These are phyloP conservation scores for Aspergillus alliaceus DNA, from an alignment of 2,329 filamentous ascomycete genomes.

Conservation along the genomic window DNA sequence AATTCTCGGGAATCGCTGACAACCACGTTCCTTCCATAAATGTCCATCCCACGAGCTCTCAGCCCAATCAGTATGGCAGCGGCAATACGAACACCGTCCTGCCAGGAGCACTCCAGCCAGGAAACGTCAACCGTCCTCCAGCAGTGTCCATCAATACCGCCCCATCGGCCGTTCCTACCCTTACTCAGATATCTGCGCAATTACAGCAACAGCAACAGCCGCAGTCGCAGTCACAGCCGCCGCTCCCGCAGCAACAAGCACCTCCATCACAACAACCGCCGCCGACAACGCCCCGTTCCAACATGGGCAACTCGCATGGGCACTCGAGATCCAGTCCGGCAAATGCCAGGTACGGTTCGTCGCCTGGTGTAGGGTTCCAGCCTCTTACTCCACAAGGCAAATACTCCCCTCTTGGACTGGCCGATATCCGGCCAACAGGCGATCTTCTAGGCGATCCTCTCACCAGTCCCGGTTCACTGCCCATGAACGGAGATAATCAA, in stretches of 20 bases:
- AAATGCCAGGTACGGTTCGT: slow-evolving; percentile 63
- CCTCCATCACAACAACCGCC: slow-evolving; percentile 16
- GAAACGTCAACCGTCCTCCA: slow-evolving; percentile 52
- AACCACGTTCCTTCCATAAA: slow-evolving; percentile 57
- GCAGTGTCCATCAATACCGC: slow-evolving; percentile 58
- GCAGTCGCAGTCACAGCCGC: slow-evolving; percentile 5
- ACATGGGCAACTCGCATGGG: slow-evolving; percentile 65
- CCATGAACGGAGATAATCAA: slow-evolving; percentile 67
- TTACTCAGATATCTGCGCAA: slow-evolving; percentile 49
- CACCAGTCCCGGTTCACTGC: slow-evolving; percentile 57
- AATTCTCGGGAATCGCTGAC: slow-evolving; percentile 53
- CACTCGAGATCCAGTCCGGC: slow-evolving; percentile 86
- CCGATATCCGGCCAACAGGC: slow-evolving; percentile 84
- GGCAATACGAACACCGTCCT: slow-evolving; percentile 44
- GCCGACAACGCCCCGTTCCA: slow-evolving; percentile 59
- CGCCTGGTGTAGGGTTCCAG: slow-evolving; percentile 44
- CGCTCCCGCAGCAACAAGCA: slow-evolving; percentile 6
- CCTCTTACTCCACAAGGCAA: slow-evolving; percentile 60
- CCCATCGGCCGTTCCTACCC: slow-evolving; percentile 57
- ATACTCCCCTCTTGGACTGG: slow-evolving; percentile 85
- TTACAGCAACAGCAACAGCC: slow-evolving; percentile 6
- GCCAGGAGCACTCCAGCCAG: slow-evolving; percentile 62
- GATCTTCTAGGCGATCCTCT: slow-evolving; percentile 74
- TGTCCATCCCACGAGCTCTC: slow-evolving; percentile 58
- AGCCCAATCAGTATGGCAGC: slow-evolving; percentile 47